Percentiles rank a stretch among this genome's conserved stretches.
These are phyloP conservation scores for Coniella vitis DNA, from an alignment of 2,329 filamentous ascomycete species.

Conservation along the genomic window DNA sequence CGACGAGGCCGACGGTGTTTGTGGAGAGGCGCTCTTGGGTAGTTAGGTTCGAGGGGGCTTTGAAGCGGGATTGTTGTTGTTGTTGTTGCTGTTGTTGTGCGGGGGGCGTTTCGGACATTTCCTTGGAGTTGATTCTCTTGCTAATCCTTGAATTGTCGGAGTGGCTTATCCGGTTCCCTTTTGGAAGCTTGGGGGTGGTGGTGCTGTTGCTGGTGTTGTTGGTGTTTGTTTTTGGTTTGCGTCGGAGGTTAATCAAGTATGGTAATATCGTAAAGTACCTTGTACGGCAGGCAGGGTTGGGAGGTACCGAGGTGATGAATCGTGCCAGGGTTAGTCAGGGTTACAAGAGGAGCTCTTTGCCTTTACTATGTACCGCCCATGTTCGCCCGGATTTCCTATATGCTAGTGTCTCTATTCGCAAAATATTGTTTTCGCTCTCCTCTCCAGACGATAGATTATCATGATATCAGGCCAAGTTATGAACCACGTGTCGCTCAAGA, in stretches of 20 bases:
- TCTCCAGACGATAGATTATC: too few species aligned
- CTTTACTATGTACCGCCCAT: too few species aligned
- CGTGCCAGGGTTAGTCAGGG: not conserved
- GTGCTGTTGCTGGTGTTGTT: not conserved
- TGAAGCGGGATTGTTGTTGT: conserved; percentile 53
- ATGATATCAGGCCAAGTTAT: too few species aligned
- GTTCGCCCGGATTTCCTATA: too few species aligned
- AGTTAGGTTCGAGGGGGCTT: conserved; percentile 60
- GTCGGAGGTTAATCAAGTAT: not conserved
- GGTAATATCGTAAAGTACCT: too few species aligned
- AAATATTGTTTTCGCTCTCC: too few species aligned
- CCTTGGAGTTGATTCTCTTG: not conserved
- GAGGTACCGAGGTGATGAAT: not conserved
- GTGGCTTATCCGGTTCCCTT: not conserved
- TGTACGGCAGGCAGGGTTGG: not conserved
- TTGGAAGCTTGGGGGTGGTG: too few species aligned
- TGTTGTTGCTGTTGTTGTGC: conserved; percentile 16
- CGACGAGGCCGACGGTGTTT: conserved; percentile 84
- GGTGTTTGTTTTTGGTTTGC: not conserved
- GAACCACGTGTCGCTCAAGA: too few species aligned
- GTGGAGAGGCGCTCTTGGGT: conserved; percentile 77
- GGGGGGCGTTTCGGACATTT: conserved; percentile 33
- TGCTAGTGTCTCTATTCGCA: too few species aligned
- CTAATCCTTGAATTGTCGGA: not conserved
- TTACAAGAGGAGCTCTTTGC: not conserved